Percentiles rank a stretch among this genome's conserved stretches.
These are phyloP conservation scores for Aspergillus leporis DNA, from an alignment of 495 filamentous ascomycete genomes.

Conservation along the genomic window DNA sequence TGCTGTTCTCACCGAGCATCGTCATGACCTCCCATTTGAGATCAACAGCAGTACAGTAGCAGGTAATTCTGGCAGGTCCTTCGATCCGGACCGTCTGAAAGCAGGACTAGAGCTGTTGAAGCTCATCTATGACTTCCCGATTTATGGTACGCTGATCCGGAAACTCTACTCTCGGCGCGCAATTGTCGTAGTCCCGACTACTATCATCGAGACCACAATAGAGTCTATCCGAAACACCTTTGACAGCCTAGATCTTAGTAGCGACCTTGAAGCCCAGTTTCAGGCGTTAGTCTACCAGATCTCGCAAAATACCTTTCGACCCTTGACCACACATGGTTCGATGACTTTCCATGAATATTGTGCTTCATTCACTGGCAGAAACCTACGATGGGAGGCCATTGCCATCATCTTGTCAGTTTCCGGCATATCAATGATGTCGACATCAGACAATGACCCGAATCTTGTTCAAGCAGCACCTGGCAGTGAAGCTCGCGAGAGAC, in stretches of 20 bases:
- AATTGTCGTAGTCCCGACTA: constrained; percentile 25
- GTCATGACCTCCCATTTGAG: constrained; percentile 37
- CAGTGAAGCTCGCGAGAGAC: constrained; percentile 26
- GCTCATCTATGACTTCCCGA: constrained; percentile 37
- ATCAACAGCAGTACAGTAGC: constrained; percentile 34
- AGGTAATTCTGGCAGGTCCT: constrained; percentile 26
- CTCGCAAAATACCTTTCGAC: constrained; percentile 35
- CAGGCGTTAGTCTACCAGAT: constrained; percentile 32
- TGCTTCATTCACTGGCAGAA: constrained; percentile 48
- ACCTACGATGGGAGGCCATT: constrained; percentile 61
- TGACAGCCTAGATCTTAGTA: constrained; percentile 20
- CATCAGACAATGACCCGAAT: constrained; percentile 38
- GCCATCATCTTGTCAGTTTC: constrained; percentile 53
- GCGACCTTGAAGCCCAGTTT: constrained; percentile 30
- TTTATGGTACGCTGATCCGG: constrained; percentile 27
- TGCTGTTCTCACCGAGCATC: constrained; percentile 45
- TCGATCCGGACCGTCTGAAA: constrained; percentile 36
- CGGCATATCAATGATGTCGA: constrained; percentile 41
- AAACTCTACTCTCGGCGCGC: constrained; percentile 27
- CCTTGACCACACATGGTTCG: constrained; percentile 25
- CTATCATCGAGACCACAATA: constrained; percentile 31
- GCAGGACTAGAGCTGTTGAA: constrained; percentile 45
- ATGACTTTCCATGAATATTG: constrained; percentile 41
- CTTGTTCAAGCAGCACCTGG: constrained; percentile 25
- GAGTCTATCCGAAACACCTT: constrained; percentile 30